Evolutionary conservation across 2,329 filamentous ascomycete species (phyloP).

Genomic region (Pseudogymnoascus sp.): DNA sequence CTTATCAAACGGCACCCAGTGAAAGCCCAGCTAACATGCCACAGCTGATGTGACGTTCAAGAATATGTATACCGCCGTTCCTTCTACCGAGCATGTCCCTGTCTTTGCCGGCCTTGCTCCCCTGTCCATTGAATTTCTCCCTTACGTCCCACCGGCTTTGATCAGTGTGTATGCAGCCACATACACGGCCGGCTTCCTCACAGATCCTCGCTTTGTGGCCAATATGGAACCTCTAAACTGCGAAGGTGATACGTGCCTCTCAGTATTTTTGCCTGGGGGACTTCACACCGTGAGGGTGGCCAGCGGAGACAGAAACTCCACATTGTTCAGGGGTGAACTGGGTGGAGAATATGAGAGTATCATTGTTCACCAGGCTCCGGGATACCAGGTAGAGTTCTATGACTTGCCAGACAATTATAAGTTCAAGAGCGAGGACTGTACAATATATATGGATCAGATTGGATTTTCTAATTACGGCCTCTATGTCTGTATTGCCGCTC

Average conservation of each 20-base stretch:
- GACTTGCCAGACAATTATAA: neutral
- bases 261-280: neutral
- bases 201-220: neutral
- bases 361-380: slow-evolving; percentile 1
- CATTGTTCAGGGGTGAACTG: neutral
- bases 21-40: neutral
- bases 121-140: neutral
- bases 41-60: slow-evolving; percentile 9
- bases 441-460: neutral
- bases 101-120: neutral
- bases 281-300: neutral
- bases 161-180: neutral
- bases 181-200: neutral
- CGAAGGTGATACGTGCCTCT: neutral
- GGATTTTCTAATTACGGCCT: neutral
- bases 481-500: slow-evolving; percentile 4
- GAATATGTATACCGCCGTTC: neutral
- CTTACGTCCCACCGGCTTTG: neutral
- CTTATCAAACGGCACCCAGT: neutral
- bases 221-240: neutral
- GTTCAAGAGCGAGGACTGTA: neutral
- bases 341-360: neutral
- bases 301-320: neutral
- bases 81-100: neutral
- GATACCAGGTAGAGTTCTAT: slow-evolving; percentile 1